A percentile compares a stretch with the other conserved stretches of the same genome.
These are phyloP conservation scores for Pleurotus djamor DNA, from an alignment of 768 basidiomycete species.

Conservation along the genomic window DNA sequence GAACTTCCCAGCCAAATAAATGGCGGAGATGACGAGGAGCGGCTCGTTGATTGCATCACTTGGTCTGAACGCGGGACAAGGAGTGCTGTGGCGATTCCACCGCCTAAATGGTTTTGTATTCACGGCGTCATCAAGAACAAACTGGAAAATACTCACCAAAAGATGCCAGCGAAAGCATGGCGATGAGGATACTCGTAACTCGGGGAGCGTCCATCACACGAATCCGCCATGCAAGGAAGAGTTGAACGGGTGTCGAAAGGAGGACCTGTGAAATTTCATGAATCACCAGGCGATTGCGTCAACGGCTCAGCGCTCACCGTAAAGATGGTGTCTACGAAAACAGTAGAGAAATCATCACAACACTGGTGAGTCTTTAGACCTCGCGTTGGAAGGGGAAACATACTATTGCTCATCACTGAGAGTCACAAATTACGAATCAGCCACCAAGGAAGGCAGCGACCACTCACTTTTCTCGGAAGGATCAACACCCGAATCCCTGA, in stretches of 20 bases:
- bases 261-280: not conserved
- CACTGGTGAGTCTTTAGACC: too few relatives aligned
- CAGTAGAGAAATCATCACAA: too few relatives aligned
- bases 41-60: not conserved
- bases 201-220: not conserved
- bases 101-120: too few relatives aligned
- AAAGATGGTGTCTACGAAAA: not conserved
- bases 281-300: not conserved
- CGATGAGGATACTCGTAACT: not conserved
- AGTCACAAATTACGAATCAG: too few relatives aligned
- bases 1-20: not conserved
- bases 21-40: not conserved
- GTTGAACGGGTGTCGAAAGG: not conserved
- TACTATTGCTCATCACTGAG: too few relatives aligned
- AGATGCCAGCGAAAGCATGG: not conserved
- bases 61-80: not conserved
- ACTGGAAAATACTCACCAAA: not conserved
- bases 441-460: too few relatives aligned
- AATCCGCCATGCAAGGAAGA: not conserved
- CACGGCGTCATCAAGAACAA: too few relatives aligned
- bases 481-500: too few relatives aligned
- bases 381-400: too few relatives aligned
- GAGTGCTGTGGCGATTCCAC: not conserved
- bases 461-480: too few relatives aligned
- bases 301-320: not conserved